A percentile compares a stretch with the other conserved stretches of the same genome.
Evolutionary conservation across 2,329 filamentous ascomycete species (phyloP).

Genomic region (Teratosphaeria viscida): DNA sequence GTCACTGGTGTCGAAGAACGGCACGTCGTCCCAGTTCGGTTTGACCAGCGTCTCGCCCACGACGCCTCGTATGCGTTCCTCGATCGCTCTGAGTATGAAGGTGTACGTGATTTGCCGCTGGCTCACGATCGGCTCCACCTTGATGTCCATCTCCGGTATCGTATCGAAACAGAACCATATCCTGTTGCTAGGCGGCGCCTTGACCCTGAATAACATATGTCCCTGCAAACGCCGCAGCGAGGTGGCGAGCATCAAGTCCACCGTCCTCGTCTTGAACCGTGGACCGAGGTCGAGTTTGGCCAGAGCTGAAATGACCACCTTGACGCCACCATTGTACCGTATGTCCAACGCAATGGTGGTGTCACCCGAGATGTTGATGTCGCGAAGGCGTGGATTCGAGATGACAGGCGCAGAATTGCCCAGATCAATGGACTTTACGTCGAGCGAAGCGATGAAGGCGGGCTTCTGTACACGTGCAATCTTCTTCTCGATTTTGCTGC

Average conservation of each 20-base stretch:
- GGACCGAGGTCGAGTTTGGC: constrained; percentile 82
- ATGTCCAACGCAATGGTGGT: constrained; percentile 79
- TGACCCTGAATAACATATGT: constrained; percentile 74
- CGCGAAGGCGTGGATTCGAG: constrained; percentile 77
- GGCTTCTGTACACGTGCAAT: constrained; percentile 89
- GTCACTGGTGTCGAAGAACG: constrained; percentile 71
- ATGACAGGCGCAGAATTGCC: constrained; percentile 81
- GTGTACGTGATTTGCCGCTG: constrained; percentile 91
- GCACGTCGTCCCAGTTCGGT: constrained; percentile 93
- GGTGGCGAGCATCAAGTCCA: constrained; percentile 78
- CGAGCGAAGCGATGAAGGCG: constrained; percentile 74
- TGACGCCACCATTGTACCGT: constrained; percentile 79
- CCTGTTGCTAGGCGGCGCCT: constrained; percentile 88
- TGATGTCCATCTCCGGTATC: constrained; percentile 88
- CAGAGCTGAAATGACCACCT: constrained; percentile 83
- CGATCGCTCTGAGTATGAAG: constrained; percentile 83
- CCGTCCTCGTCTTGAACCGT: constrained; percentile 81
- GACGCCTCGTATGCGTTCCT: constrained; percentile 88
- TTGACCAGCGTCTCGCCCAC: constrained; percentile 82
- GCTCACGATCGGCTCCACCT: constrained; percentile 92
- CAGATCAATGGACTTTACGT: constrained; percentile 72
- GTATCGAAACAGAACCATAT: constrained; percentile 92
- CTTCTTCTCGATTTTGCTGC: constrained; percentile 87
- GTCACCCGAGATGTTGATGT: constrained; percentile 85
- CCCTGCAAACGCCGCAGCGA: constrained; percentile 78